Evolutionary conservation across 495 filamentous ascomycete species (phyloP).

Genomic region (Schizothecium vesticola): DNA sequence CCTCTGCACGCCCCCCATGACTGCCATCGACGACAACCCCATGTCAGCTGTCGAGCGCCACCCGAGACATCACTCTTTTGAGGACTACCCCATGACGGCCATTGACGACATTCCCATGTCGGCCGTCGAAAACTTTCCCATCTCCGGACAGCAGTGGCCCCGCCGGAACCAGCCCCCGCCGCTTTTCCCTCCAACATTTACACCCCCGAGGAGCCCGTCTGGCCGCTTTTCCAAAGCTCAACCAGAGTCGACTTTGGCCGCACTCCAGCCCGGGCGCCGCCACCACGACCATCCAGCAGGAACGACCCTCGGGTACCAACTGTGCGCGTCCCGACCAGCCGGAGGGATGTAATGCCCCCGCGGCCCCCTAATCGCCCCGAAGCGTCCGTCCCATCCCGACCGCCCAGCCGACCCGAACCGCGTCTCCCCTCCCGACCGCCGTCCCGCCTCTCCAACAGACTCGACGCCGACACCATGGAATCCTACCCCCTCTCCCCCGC

Average conservation of each 20-base stretch:
- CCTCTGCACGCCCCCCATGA: constrained; percentile 20
- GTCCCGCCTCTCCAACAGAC: neutral
- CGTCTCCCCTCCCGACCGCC: neutral
- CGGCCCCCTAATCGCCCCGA: neutral
- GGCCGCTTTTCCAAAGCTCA: constrained; percentile 14
- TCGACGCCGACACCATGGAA: constrained; percentile 13
- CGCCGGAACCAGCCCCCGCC: neutral
- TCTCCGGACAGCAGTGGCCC: neutral
- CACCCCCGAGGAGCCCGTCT: constrained; percentile 20
- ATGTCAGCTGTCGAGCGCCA: constrained; percentile 3
- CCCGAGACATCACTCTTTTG: constrained; percentile 1
- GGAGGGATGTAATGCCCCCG: neutral
- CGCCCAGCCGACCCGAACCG: neutral
- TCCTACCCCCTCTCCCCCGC: constrained; percentile 1
- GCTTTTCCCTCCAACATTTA: constrained; percentile 9
- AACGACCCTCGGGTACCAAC: neutral
- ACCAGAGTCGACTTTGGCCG: constrained; percentile 11
- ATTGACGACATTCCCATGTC: constrained; percentile 10
- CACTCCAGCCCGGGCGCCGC: neutral
- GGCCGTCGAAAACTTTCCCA: neutral
- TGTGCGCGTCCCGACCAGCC: neutral
- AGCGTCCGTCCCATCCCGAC: constrained; percentile 1
- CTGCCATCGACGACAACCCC: constrained; percentile 16
- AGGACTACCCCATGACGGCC: constrained; percentile 11
- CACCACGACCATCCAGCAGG: neutral